Evolutionary conservation across 495 filamentous ascomycete genomes (phyloP).

Genomic region (Talaromyces nanjingensis): DNA sequence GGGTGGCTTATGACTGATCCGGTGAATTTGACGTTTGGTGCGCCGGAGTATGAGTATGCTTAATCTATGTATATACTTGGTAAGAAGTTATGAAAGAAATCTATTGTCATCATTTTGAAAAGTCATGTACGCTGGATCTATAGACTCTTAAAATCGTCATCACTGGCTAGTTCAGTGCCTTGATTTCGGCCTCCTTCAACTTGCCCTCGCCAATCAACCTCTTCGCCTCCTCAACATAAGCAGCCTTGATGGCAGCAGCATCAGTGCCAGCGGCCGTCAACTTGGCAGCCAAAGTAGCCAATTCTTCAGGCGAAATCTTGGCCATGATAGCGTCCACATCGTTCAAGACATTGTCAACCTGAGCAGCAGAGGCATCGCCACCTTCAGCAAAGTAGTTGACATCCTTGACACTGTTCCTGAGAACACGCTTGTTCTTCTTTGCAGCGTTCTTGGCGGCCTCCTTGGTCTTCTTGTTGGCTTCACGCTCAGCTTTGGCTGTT

Average conservation of each 20-base stretch:
- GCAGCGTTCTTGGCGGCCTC: slow-evolving; percentile 95
- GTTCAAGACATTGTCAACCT: slow-evolving; percentile 73
- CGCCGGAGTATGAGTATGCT: slow-evolving; percentile 5
- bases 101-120: neutral
- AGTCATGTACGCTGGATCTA: neutral
- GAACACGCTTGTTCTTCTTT: slow-evolving; percentile 98
- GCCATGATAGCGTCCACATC: slow-evolving; percentile 84
- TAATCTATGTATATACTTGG: neutral
- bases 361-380: slow-evolving; percentile 58
- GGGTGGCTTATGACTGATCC: slow-evolving; percentile 22
- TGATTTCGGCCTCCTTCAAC: slow-evolving; percentile 69
- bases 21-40: neutral
- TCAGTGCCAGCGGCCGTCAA: slow-evolving; percentile 54
- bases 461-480: slow-evolving; percentile 90
- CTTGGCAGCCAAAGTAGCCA: slow-evolving; percentile 70
- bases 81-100: neutral
- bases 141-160: neutral
- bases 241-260: slow-evolving; percentile 55
- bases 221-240: slow-evolving; percentile 64
- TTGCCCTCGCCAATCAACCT: slow-evolving; percentile 69
- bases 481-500: slow-evolving; percentile 71
- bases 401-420: slow-evolving; percentile 88
- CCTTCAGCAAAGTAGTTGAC: slow-evolving; percentile 74
- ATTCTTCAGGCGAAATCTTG: slow-evolving; percentile 85
- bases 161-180: slow-evolving; percentile 39